Percentiles rank a stretch among this genome's conserved stretches.
Evolutionary conservation across 495 filamentous ascomycete genomes (phyloP).

Genomic region (Chaetomium tenue): DNA sequence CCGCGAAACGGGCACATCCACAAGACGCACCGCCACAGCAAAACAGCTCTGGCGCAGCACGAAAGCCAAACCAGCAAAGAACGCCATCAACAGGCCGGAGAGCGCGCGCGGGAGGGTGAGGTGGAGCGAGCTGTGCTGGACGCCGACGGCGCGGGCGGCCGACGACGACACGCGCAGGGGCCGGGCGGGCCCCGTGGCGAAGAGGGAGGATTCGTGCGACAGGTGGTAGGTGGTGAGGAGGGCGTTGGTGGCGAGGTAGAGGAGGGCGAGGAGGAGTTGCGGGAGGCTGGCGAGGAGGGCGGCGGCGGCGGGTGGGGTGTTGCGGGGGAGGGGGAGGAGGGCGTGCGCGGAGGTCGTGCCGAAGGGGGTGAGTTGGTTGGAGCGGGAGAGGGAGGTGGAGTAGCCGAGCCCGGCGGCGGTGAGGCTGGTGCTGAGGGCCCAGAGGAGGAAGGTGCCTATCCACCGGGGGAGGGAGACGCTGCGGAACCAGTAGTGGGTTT

Average conservation of each 20-base stretch:
- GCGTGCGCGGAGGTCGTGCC: conserved; percentile 31
- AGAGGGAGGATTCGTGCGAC: conserved; percentile 46
- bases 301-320: conserved; percentile 21
- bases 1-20: background rate
- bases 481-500: conserved; percentile 44
- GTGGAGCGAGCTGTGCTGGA: conserved; percentile 40
- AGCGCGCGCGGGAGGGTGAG: conserved; percentile 43
- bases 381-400: conserved; percentile 24
- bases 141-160: conserved; percentile 24
- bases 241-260: conserved; percentile 45
- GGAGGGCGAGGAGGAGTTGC: conserved; percentile 41
- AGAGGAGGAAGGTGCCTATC: conserved; percentile 33
- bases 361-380: conserved; percentile 33
- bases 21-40: conserved; percentile 23
- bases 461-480: conserved; percentile 41
- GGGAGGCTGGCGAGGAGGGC: conserved; percentile 39
- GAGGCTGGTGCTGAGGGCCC: conserved; percentile 31
- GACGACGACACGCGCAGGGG: conserved; percentile 40
- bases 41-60: conserved; percentile 40
- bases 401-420: conserved; percentile 37
- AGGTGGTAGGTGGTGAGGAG: conserved; percentile 43
- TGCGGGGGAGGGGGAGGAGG: conserved; percentile 25
- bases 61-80: conserved; percentile 42
- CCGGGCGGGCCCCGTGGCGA: conserved; percentile 30
- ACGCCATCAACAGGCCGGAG: conserved; percentile 38